These are phyloP conservation scores for Helotiales sp. DNA, from an alignment of 2,329 filamentous ascomycete genomes.

Conservation along the genomic window DNA sequence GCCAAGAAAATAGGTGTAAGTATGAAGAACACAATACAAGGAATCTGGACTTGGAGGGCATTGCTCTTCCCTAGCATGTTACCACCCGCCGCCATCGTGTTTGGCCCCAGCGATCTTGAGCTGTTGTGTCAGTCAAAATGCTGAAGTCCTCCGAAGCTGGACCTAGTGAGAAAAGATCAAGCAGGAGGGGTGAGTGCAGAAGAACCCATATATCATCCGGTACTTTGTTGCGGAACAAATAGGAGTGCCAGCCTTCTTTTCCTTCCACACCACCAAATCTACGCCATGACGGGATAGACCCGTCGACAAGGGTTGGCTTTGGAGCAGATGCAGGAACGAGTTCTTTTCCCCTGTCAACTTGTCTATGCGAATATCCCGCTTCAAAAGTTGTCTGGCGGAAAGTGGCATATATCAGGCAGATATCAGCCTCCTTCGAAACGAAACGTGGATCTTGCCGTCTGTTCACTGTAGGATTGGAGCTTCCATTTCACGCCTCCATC, in stretches of 20 bases:
- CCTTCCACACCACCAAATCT: background rate
- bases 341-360: background rate
- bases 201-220: background rate
- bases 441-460: too few species aligned
- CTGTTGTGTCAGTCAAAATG: background rate
- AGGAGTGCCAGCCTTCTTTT: background rate
- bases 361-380: background rate
- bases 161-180: background rate
- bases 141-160: background rate
- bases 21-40: conserved; percentile 53
- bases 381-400: background rate
- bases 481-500: too few species aligned
- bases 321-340: background rate
- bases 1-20: conserved; percentile 49
- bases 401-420: too few species aligned
- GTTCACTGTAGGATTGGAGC: too few species aligned
- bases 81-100: background rate
- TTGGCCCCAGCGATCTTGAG: background rate
- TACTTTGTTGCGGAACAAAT: background rate
- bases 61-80: conserved; percentile 3
- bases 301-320: background rate
- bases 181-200: background rate
- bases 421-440: too few species aligned
- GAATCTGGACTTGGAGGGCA: conserved; percentile 45
- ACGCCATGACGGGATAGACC: background rate